Conservation (phyloP, 495 filamentous ascomycete genomes). For the Aspergillus homomorphus region DNA sequence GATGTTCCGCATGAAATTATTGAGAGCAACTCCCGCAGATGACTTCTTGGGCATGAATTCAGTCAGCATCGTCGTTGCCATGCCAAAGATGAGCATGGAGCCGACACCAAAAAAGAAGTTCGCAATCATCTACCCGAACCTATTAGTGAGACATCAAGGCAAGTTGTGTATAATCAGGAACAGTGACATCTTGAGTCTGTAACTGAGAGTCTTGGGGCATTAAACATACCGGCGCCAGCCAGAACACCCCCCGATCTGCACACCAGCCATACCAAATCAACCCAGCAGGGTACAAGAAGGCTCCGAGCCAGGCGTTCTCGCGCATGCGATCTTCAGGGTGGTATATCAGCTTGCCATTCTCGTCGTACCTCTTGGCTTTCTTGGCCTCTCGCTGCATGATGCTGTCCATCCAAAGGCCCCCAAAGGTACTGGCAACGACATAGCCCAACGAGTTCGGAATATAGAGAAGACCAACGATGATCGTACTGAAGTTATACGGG, state of each 20-base stretch:
- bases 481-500: slow-evolving; percentile 72
- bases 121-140: slow-evolving; percentile 55
- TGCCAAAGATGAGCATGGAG: slow-evolving; percentile 83
- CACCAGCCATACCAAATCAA: slow-evolving; percentile 70
- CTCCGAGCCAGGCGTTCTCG: slow-evolving; percentile 84
- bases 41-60: slow-evolving; percentile 84
- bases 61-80: slow-evolving; percentile 76
- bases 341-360: slow-evolving; percentile 64
- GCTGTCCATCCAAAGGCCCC: slow-evolving; percentile 81
- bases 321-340: slow-evolving; percentile 85
- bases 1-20: slow-evolving; percentile 78
- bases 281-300: slow-evolving; percentile 66
- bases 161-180: neutral
- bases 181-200: neutral
- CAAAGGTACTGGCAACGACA: slow-evolving; percentile 65
- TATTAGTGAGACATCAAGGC: neutral
- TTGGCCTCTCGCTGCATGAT: slow-evolving; percentile 85
- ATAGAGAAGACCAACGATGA: slow-evolving; percentile 78
- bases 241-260: slow-evolving; percentile 51
- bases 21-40: slow-evolving; percentile 74
- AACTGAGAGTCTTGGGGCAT: neutral
- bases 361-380: slow-evolving; percentile 68
- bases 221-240: slow-evolving; percentile 61
- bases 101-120: slow-evolving; percentile 89
- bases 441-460: slow-evolving; percentile 81